phyloP scores from a whole-genome alignment of 495 filamentous ascomycete genomes.

The Cercophora samala region DNA sequence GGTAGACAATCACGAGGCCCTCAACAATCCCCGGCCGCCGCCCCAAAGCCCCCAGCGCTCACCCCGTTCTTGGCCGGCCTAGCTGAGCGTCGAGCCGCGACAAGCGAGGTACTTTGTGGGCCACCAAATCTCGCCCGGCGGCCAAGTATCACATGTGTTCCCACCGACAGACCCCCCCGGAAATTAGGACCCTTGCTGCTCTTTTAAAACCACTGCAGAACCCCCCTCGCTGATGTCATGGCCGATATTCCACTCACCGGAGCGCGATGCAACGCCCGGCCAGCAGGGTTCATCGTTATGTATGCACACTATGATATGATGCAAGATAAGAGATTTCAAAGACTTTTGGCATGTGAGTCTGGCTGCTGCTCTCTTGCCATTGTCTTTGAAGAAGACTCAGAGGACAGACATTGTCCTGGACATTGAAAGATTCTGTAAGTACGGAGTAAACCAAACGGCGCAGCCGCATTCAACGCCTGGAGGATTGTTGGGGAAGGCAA shows the following conservation, averaged over 20 bases:
- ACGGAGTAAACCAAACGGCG: background rate
- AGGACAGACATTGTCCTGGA: background rate
- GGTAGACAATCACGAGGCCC: slow-evolving; percentile 30
- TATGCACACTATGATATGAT: too few relatives aligned
- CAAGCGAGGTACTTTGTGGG: slow-evolving; percentile 19
- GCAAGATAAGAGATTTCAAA: background rate
- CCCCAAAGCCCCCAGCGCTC: slow-evolving; percentile 22
- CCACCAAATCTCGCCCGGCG: slow-evolving; percentile 11
- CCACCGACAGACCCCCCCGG: slow-evolving; percentile 14
- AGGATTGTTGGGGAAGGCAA: slow-evolving; percentile 11
- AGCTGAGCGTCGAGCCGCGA: slow-evolving; percentile 16
- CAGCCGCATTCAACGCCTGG: slow-evolving; percentile 2
- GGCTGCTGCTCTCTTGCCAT: background rate
- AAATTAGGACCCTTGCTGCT: slow-evolving; percentile 23
- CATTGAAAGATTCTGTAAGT: background rate
- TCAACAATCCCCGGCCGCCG: slow-evolving; percentile 30
- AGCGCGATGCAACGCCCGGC: background rate
- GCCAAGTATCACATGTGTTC: slow-evolving; percentile 14
- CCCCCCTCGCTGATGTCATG: slow-evolving; percentile 32
- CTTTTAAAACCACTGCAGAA: background rate
- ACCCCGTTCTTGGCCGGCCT: slow-evolving; percentile 25
- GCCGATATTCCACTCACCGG: slow-evolving; percentile 1
- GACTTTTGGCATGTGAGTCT: background rate
- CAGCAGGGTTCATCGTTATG: background rate
- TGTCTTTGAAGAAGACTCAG: background rate